Evolutionary conservation across 1,139 yeast species (phyloP), one percentile per base, ranked within the genome.

Genomic region (Candida frijolesensis): DNA sequence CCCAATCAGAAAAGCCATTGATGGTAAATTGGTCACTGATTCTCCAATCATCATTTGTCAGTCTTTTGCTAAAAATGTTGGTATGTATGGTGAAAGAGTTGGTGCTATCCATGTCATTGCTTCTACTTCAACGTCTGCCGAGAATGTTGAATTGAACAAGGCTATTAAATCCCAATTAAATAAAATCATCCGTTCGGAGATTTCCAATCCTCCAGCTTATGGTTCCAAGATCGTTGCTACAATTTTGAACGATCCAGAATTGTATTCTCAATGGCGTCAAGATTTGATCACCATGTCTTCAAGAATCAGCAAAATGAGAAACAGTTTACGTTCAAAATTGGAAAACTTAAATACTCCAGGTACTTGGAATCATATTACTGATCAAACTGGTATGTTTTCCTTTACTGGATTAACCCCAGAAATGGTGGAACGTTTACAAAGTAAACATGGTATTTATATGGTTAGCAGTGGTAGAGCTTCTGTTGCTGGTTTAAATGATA

Each of bases 41-140:
- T 58, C 72, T 15, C 94, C 94, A 46, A 72, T 86, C 48, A 58
- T 87, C 30, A 81, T 94, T 53, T 89, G 96, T 71, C 99, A 94
- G 75, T 90, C 97, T n/a, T 94, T 94, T 71, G 97, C 98, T 50
- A 94, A 94, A 72, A 94, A 94, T 73, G 87, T 89, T 69, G 99
- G 99, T 59, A 87, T 94, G 84, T 94, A 94, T 67, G 99, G 99
- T 67, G 98, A 94, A 76, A 87, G 99, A 75, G 92, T 87, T 44
- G 99, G 99, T 57, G 96, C 96, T 16, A 82, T 94, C 67, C 96
- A 90, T 66, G 66, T 89, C 32, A 78, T 89, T 52, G 66, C 84
- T 27, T 79, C 82, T 52, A 65, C 84, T 27, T 79, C 82, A 47
- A 75, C 71, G 56, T 67, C 66, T 12, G 47, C 50, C 18, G 10